Evolutionary conservation across 1,284 basidiomycete species (phyloP).

Genomic region (Ustilago xerochloae): DNA sequence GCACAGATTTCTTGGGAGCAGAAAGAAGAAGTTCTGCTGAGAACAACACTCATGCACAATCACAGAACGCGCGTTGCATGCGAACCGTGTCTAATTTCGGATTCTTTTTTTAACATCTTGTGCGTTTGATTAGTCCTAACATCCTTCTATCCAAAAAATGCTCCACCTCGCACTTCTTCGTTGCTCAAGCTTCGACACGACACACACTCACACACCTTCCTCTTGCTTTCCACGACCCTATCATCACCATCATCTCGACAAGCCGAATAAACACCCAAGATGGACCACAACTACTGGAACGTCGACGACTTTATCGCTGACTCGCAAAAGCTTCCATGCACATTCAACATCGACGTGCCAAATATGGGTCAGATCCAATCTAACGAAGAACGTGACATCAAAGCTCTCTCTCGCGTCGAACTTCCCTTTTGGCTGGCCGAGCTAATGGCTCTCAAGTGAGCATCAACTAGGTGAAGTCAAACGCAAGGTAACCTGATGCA

Average conservation of each 20-base stretch:
- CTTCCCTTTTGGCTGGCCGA: slow-evolving; percentile 67
- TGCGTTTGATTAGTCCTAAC: background rate
- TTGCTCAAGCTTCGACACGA: too few species aligned
- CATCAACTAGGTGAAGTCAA: background rate
- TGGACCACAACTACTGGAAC: slow-evolving; percentile 65
- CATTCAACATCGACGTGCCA: slow-evolving; percentile 62
- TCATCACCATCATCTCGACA: background rate
- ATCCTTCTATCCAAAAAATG: background rate
- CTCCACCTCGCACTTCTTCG: background rate
- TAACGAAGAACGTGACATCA: slow-evolving; percentile 55
- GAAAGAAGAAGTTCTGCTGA: background rate
- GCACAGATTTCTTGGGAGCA: background rate
- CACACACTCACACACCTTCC: too few species aligned
- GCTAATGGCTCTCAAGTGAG: slow-evolving; percentile 60
- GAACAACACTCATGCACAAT: slow-evolving; percentile 1
- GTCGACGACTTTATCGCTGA: slow-evolving; percentile 62
- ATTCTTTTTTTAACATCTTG: too few species aligned
- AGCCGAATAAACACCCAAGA: slow-evolving; percentile 6
- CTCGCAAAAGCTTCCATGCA: slow-evolving; percentile 59
- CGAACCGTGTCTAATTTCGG: too few species aligned
- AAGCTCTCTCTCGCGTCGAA: slow-evolving; percentile 58
- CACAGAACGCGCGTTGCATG: background rate
- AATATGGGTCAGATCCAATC: slow-evolving; percentile 63
- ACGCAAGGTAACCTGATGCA: background rate
- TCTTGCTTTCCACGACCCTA: background rate